phyloP scores from a whole-genome alignment of 164 flowering plant genomes.

The Platanus orientalis region DNA sequence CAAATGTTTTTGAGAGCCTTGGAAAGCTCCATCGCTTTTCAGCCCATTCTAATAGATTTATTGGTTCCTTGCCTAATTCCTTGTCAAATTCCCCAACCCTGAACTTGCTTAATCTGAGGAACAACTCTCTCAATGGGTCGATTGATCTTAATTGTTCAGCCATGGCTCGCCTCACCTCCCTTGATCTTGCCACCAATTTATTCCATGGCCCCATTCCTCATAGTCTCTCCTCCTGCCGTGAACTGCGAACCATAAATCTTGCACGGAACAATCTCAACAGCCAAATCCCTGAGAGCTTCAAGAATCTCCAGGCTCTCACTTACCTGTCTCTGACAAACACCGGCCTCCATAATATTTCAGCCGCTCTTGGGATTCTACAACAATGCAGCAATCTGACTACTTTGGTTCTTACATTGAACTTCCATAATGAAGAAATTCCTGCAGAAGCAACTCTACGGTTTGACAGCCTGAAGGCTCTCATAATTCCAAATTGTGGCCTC shows the following conservation, averaged over 20 bases:
- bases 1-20: constrained; percentile 10
- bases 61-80: constrained; percentile 14
- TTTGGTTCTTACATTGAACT: constrained; percentile 10
- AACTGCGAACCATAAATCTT: constrained; percentile 15
- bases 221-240: constrained; percentile 10
- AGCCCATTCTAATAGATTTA: constrained; percentile 15
- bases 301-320: constrained; percentile 10
- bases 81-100: constrained; percentile 12
- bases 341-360: constrained; percentile 11
- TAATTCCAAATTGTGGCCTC: constrained; percentile 50
- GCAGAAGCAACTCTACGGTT: constrained; percentile 33
- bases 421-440: constrained; percentile 43
- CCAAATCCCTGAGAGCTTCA: constrained; percentile 11
- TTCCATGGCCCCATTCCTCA: constrained; percentile 18
- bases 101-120: constrained; percentile 8
- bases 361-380: constrained; percentile 14
- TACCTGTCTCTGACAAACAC: constrained; percentile 14
- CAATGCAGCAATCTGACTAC: constrained; percentile 8
- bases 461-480: constrained; percentile 36
- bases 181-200: constrained; percentile 13
- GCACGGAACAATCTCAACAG: constrained; percentile 5
- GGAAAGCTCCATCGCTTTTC: constrained; percentile 11
- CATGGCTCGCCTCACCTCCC: constrained; percentile 10
- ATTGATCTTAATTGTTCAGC: constrained; percentile 13
- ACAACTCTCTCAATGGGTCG: constrained; percentile 15